These are phyloP conservation scores for Bolboschoenoplectus hybrid DNA, from an alignment of 202 grass and related monocot genomes.

Conservation along the genomic window DNA sequence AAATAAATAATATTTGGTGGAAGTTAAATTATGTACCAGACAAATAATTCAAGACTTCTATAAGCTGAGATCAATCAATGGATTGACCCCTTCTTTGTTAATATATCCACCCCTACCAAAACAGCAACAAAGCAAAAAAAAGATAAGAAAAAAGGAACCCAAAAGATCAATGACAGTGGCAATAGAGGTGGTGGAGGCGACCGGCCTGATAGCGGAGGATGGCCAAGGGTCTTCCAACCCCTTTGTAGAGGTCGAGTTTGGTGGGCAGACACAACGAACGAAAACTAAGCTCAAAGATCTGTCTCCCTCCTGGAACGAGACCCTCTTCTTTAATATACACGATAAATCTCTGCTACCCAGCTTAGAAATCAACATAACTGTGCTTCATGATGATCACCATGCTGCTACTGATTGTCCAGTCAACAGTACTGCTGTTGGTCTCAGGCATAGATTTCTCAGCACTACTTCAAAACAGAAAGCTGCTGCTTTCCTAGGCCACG, in stretches of 20 bases:
- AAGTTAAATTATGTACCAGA: no score
- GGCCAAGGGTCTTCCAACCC: conserved; percentile 27
- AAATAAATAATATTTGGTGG: no score
- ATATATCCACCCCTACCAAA: no score
- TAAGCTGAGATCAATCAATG: no score
- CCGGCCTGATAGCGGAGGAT: conserved; percentile 27
- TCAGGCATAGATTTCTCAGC: background rate
- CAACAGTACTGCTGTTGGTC: background rate
- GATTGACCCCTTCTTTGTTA: no score
- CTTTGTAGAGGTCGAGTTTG: conserved; percentile 45
- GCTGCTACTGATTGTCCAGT: background rate
- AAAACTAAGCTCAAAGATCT: conserved; percentile 35
- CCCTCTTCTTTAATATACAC: conserved; percentile 20
- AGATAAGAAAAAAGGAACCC: no score
- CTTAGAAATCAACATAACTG: conserved; percentile 27
- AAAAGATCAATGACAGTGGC: conserved; percentile 32
- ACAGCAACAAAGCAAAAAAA: no score
- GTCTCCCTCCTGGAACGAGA: conserved; percentile 42
- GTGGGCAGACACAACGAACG: conserved; percentile 25
- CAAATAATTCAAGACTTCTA: no score
- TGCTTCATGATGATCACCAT: conserved; percentile 24
- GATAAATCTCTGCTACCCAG: conserved; percentile 4
- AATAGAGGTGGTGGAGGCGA: conserved; percentile 40
- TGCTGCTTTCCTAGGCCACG: conserved; percentile 15
- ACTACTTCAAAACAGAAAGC: conserved; percentile 7